A percentile compares a stretch with the other conserved stretches of the same genome.
Evolutionary conservation across 176 grass and related monocot genomes (phyloP).

Genomic region (Tuctoria greenei): DNA sequence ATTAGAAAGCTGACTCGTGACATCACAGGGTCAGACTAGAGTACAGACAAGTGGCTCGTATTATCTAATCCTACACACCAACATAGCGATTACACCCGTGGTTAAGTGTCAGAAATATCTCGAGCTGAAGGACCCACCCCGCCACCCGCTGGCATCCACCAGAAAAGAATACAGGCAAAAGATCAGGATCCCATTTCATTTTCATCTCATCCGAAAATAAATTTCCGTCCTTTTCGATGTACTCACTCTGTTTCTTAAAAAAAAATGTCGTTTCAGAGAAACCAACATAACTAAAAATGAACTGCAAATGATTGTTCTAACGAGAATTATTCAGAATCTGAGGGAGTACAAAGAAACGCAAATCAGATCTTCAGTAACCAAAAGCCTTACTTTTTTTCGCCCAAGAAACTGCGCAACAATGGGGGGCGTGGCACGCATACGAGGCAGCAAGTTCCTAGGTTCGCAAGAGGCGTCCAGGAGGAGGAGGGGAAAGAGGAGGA

Average conservation of each 20-base stretch:
- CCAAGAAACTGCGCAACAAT: neutral
- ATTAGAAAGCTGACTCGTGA: neutral
- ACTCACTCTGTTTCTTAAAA: too few species aligned
- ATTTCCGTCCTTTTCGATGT: neutral
- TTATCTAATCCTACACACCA: neutral
- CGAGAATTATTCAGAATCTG: too few species aligned
- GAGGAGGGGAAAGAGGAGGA: neutral
- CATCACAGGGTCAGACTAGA: neutral
- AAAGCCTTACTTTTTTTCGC: neutral
- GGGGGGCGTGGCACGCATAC: neutral
- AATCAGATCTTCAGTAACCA: neutral
- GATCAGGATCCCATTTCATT: neutral
- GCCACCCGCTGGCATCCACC: neutral
- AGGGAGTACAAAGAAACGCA: too few species aligned
- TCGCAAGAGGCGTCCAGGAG: neutral
- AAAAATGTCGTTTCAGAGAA: too few species aligned
- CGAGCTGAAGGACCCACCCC: constrained; percentile 7
- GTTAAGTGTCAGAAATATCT: constrained; percentile 20
- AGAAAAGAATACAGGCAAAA: neutral
- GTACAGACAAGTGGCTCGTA: neutral
- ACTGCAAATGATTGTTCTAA: too few species aligned
- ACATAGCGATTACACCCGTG: neutral
- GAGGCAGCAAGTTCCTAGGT: neutral
- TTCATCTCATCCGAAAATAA: neutral
- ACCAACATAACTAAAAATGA: too few species aligned